Conservation (phyloP, 257 asterid species). For the Solanum bulbocastanum region DNA sequence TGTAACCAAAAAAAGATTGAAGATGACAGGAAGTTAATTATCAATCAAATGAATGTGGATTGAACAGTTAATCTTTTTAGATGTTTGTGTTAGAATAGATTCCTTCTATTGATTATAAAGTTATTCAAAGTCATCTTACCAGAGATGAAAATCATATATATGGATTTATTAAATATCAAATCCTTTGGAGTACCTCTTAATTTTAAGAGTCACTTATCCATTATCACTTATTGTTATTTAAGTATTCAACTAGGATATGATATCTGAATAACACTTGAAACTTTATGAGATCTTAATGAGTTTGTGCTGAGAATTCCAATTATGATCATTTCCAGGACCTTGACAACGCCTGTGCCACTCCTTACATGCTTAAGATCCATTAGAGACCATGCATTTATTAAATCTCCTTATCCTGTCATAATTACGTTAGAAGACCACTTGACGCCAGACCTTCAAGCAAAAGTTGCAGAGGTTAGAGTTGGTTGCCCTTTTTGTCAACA, state of each 20-base stretch:
- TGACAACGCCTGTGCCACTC: constrained; percentile 74
- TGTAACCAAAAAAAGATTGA: neutral
- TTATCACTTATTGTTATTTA: neutral
- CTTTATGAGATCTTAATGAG: neutral
- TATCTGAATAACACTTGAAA: neutral
- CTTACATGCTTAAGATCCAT: constrained; percentile 66
- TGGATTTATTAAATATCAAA: neutral
- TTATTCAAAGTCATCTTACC: neutral
- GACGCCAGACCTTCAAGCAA: constrained; percentile 82
- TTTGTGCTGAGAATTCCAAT: neutral
- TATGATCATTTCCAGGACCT: constrained; percentile 50
- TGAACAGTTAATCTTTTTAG: neutral
- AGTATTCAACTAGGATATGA: neutral
- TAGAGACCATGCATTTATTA: constrained; percentile 65
- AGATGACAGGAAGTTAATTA: neutral
- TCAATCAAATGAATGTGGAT: neutral
- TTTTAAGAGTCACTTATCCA: neutral
- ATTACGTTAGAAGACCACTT: constrained; percentile 91
- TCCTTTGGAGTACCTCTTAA: neutral
- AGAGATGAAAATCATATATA: neutral
- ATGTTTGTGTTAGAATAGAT: neutral
- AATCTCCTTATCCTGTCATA: constrained; percentile 82
- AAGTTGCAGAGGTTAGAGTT: constrained; percentile 72
- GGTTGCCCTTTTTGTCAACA: neutral
- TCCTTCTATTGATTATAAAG: neutral